Evolutionary conservation across 495 filamentous ascomycete species (phyloP).

Genomic region (Penicillium paradoxum): DNA sequence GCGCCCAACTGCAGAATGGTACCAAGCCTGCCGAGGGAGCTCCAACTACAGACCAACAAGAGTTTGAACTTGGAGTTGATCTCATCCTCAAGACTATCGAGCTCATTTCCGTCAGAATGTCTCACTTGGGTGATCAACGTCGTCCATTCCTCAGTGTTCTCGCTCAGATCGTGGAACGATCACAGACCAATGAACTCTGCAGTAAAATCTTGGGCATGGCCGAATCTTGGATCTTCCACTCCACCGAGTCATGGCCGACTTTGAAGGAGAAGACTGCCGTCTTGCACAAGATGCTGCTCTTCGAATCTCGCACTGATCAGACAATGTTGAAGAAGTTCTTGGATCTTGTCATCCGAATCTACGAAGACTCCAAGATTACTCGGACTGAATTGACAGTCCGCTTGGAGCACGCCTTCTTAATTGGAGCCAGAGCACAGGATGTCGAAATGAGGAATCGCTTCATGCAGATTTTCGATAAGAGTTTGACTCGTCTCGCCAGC

Average conservation of each 20-base stretch:
- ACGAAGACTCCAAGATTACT: conserved; percentile 92
- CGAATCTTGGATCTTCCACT: conserved; percentile 92
- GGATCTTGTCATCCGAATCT: conserved; percentile 92
- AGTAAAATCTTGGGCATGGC: conserved; percentile 90
- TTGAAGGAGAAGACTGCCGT: conserved; percentile 98
- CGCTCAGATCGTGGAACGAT: conserved; percentile 91
- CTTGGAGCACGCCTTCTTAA: conserved; percentile 95
- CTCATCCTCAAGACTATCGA: conserved; percentile 93
- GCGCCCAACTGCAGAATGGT: conserved; percentile 31
- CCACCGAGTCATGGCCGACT: conserved; percentile 87
- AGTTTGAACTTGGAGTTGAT: conserved; percentile 77
- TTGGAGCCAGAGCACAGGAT: conserved; percentile 89
- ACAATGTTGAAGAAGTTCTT: conserved; percentile 87
- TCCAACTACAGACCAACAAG: conserved; percentile 58
- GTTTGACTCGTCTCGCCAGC: conserved; percentile 79
- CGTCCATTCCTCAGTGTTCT: conserved; percentile 91
- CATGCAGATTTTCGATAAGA: conserved; percentile 89
- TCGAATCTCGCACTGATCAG: conserved; percentile 76
- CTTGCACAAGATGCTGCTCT: conserved; percentile 92
- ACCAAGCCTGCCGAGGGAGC: conserved; percentile 49
- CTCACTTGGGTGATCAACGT: conserved; percentile 84
- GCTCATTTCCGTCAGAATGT: conserved; percentile 84
- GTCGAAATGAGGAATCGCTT: conserved; percentile 97
- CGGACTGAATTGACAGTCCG: conserved; percentile 93
- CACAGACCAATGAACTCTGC: conserved; percentile 75